Conservation (phyloP, 2,329 filamentous ascomycete genomes). For the Verticillium alfalfae region DNA sequence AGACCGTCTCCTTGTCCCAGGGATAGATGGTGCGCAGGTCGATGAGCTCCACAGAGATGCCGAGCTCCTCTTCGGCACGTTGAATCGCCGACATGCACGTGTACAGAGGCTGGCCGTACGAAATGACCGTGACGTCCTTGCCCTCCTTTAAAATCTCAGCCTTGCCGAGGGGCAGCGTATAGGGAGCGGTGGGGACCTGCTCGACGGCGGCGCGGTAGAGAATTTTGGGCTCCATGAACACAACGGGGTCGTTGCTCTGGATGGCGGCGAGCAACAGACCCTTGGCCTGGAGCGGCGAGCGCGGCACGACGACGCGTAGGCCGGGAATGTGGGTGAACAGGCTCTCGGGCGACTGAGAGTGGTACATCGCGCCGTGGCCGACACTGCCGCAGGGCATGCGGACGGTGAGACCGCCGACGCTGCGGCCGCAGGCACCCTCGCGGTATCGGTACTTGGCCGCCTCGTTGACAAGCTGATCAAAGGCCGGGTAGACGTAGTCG, state of each 20-base stretch:
- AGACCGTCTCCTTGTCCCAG: slow-evolving; percentile 78
- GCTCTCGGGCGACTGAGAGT: slow-evolving; percentile 83
- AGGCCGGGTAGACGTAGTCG: slow-evolving; percentile 89
- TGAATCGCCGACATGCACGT: slow-evolving; percentile 73
- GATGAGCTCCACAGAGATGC: slow-evolving; percentile 76
- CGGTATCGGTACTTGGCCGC: slow-evolving; percentile 83
- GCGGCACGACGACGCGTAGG: slow-evolving; percentile 76
- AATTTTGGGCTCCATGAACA: slow-evolving; percentile 94
- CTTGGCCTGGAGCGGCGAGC: slow-evolving; percentile 84
- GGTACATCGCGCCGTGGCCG: slow-evolving; percentile 82
- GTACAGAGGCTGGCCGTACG: slow-evolving; percentile 86
- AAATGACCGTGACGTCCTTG: slow-evolving; percentile 75
- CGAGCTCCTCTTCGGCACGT: slow-evolving; percentile 69
- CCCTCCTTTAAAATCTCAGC: slow-evolving; percentile 80
- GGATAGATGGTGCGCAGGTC: slow-evolving; percentile 86
- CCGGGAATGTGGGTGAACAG: slow-evolving; percentile 87
- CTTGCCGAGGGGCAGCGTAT: slow-evolving; percentile 78
- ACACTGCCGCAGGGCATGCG: slow-evolving; percentile 89
- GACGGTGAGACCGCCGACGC: slow-evolving; percentile 75
- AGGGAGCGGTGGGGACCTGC: slow-evolving; percentile 76
- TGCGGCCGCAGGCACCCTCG: slow-evolving; percentile 51
- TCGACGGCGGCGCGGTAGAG: slow-evolving; percentile 88
- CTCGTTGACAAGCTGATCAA: slow-evolving; percentile 92
- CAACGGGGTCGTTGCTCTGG: slow-evolving; percentile 75
- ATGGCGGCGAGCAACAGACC: slow-evolving; percentile 75